Base-by-base conservation (phyloP, 768 basidiomycete genomes). In the Dendrothele bispora region DNA sequence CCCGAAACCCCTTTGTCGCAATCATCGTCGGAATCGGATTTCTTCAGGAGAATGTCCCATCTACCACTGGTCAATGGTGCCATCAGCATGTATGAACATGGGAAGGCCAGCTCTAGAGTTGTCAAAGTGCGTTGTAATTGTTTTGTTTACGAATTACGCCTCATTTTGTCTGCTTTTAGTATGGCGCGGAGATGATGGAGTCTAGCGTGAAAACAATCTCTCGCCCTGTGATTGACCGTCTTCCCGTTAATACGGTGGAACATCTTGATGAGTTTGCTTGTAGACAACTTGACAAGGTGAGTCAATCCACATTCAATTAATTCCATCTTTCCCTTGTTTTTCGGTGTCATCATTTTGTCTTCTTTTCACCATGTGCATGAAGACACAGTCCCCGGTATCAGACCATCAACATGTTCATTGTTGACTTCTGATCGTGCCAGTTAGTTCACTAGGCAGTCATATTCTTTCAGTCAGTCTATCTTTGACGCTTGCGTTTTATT, bases 201-300 rank as follows among this genome's bases (percentile, higher is more conserved):
- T 87, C 83, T 3, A 84, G 86, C 46, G 83, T 93, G 30, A 88
- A 86, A 63, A 78, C 83, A 15, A 83, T 93, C 32, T 88, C 89
- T 22, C 75, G 83, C 15, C 91, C 91, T 22, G 91, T 91, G 39
- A 86, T 92, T 42, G 80, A 88, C 48, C 78, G 86, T 22, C 72
- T 93, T 0, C 88, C 89, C 8, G 85, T 88, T 39, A 78, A 75
- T 49, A 52, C 55, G 5, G 83, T 88, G 22, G 80, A 77, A 51
- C 82, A 84, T 57, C 68, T 94, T 12, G 92, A 94, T 52, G 90
- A 91, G 50, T 93, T 93, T 64, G 91, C 92, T 2, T 91, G 88
- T 61, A 77, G 90, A 49, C 91, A 94, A 61, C 75, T 95, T 32
- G 91, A 94, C 67, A 77, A 82, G 63, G 88, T 93, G 53, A 59